These are phyloP conservation scores for Fusarium xyrophilum DNA, from an alignment of 2,329 filamentous ascomycete species.

Conservation along the genomic window DNA sequence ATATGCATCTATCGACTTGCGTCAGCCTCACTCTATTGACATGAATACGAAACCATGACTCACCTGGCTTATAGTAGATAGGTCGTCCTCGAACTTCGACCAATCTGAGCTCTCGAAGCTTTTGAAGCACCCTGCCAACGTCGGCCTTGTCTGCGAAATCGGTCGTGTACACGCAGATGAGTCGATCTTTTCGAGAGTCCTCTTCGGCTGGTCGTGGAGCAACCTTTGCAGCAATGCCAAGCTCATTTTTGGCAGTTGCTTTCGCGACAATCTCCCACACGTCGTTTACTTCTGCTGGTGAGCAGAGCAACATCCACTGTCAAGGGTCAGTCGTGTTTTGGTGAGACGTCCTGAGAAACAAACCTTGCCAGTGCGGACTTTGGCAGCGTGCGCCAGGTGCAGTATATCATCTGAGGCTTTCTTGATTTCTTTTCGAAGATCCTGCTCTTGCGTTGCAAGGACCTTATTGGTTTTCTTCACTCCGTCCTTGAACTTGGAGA, in stretches of 20 bases:
- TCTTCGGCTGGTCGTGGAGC: slow-evolving; percentile 58
- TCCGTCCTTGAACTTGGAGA: slow-evolving; percentile 56
- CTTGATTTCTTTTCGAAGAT: slow-evolving; percentile 59
- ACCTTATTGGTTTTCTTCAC: slow-evolving; percentile 50
- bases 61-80: slow-evolving; percentile 82
- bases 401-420: slow-evolving; percentile 63
- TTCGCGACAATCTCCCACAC: slow-evolving; percentile 72
- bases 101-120: slow-evolving; percentile 68
- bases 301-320: slow-evolving; percentile 78
- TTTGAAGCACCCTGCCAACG: slow-evolving; percentile 70
- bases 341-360: not conserved
- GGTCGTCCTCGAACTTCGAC: slow-evolving; percentile 54
- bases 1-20: slow-evolving; percentile 62
- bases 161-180: slow-evolving; percentile 80
- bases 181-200: slow-evolving; percentile 52
- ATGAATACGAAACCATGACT: slow-evolving; percentile 42
- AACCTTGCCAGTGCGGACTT: slow-evolving; percentile 72
- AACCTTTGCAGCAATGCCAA: slow-evolving; percentile 78
- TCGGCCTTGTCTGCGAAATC: slow-evolving; percentile 75
- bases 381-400: slow-evolving; percentile 63
- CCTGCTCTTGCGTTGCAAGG: slow-evolving; percentile 49
- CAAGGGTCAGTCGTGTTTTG: slow-evolving; percentile 42
- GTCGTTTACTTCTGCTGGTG: slow-evolving; percentile 60
- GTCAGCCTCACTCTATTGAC: slow-evolving; percentile 21
- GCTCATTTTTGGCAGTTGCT: slow-evolving; percentile 70